Evolutionary conservation across 257 asterid genomes (phyloP), one percentile per base, ranked within the genome.

Genomic region (Mentha longifolia): DNA sequence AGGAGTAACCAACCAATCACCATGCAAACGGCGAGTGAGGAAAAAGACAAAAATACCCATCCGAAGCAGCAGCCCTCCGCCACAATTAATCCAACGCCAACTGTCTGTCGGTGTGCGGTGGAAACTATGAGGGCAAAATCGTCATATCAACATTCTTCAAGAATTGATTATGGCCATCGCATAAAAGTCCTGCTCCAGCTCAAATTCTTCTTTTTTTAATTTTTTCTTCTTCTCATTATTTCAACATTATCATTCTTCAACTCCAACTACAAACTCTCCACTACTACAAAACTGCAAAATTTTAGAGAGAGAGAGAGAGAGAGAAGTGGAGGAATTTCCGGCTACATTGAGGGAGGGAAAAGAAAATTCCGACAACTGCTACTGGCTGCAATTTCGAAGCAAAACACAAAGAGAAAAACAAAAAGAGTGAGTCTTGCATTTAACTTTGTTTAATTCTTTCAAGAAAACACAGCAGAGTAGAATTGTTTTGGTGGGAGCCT

Each of bases 71-170:
- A 71, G 42, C 19, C 31, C 20, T 42, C 61, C 30, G 65, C 57
- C 19, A 61, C 47, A 66, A 25, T 67, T n/a, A n/a, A n/a, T 51
- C 79, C 2, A 52, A 17, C 25, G 37, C 61, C 78, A 72, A 51
- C 61, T 67, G 75, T 30, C 78, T 61, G 75, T 67, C 75, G 78
- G 81, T 77, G 78, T 75, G 20, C 74, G 78, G 75, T 61, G 68
- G 75, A 33, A 61, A 77, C 71, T 19, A n/a, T 0, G 37, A 66
- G 77, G 78, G 52, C 39, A 47, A n/a, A 7, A 12, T 39, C 1
- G 78, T 73, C 50, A 74, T n/a, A 46, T 57, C 46, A 35, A 13
- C 14, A 20, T 13, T 14, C 33, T 9, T 25, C 61, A 46, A 39
- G 59, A 60, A 8, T 65, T 41, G 33, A 71, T 66, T 49, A 58